Evolutionary conservation across 108 stramenopile genomes (phyloP), one percentile per base, ranked within the genome.

Genomic region (Pseudonitzschia multistriata): DNA sequence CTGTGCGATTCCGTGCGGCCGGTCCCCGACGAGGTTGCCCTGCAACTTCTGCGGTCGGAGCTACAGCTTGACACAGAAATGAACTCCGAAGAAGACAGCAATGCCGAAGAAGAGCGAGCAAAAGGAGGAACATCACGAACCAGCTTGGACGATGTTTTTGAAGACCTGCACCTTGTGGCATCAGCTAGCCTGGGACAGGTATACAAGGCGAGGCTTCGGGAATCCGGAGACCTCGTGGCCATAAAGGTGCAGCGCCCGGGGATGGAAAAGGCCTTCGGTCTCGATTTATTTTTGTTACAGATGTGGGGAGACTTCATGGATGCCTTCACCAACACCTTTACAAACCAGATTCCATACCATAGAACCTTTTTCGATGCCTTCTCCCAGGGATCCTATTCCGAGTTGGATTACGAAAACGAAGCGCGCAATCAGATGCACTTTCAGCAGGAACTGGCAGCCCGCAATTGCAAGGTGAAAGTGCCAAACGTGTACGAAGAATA

Each of bases 401-500:
- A 98, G 59, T 90, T 98, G 61, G 96, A 98, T 79, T 98, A 97
- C 72, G 79, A 83, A 36, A 83, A 93, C 65, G 98, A 98, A 71
- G 97, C 95, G 3, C 42, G 70, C 14, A 98, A 97, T 71, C 89
- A 92, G 34, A 82, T 85, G 49, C 57, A 83, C 62, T 92, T 92
- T 72, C 74, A 81, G 71, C 62, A 73, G 31, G 92, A 94, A 62
- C 96, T 68, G 17, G 85, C 62, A 74, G 42, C 15, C 2, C 62
- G 74, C 31, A 69, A 79, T 76, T 70, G 60, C 37, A 40, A 64
- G 77, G 60, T 78, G 0, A 83, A 90, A 33, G 92, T 97, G 3
- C 98, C 98, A 11, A 67, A 84, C 50, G 87, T 97, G 7, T 83
- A 81, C 68, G 68, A 82, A 66, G 91, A 96, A 1, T 81, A 87